Base-by-base conservation (phyloP, 2,329 filamentous ascomycete species). In the Alternaria incomplexa region DNA sequence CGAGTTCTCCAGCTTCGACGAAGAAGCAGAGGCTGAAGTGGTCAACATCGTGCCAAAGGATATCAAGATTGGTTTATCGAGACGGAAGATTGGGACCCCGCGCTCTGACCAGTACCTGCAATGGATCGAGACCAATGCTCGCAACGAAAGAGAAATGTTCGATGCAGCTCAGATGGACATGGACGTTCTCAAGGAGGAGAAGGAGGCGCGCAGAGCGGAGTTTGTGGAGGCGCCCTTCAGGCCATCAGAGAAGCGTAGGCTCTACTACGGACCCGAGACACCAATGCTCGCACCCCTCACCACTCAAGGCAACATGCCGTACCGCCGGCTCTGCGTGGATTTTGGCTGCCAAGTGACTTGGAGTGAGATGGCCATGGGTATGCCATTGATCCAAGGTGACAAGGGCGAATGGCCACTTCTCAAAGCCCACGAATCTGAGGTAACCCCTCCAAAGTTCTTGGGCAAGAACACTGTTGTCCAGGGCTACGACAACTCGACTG, bases 281-380 rank as follows among this genome's bases (percentile, higher is more conserved):
- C 96, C 96, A 0, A 89, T 94, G 11, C 84, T 99, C n/a, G 96
- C 96, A 5, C 96, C 96, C 36, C 85, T 99, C 52, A 99, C 96
- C 1, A 99, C 96, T 0, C 96, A 98, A 81, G 96, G 96, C 48
- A 99, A 99, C 74, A 85, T 98, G 51, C 96, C 96, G 1, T 99
- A 97, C 83, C 90, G 96, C 60, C 89, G 96, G 53, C 87, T 99
- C 28, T 97, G 94, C 75, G 90, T 93, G 12, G 91, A 94, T 58
- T 86, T 98, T 23, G 96, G 96, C 36, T 94, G 93, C 26, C 91
- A 97, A 76, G 85, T 97, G 52, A 99, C 96, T 0, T 99, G 97
- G 83, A 98, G 95, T 0, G 96, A 99, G 81, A 99, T 99, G 96
- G 96, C 95, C 5, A 92, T 99, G 87, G 90, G 93, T 26, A 83